A percentile compares a stretch with the other conserved stretches of the same genome.
Conservation (phyloP, 352 stramenopile genomes). For the Phytophthora pluvialis region DNA sequence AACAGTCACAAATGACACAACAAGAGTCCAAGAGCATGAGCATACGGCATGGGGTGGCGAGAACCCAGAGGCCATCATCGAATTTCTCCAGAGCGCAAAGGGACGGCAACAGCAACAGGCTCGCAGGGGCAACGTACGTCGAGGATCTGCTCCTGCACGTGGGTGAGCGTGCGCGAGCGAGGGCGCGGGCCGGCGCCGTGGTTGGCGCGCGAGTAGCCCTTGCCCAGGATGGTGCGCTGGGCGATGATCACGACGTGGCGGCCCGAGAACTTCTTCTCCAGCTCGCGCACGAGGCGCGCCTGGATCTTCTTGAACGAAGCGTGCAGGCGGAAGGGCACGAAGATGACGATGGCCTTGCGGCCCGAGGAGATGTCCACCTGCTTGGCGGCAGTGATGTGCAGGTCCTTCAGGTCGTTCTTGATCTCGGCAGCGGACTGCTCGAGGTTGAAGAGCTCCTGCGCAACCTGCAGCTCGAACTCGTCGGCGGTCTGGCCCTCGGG, state of each 20-base stretch:
- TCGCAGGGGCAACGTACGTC: constrained; percentile 84
- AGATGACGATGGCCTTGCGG: constrained; percentile 99
- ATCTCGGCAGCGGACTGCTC: constrained; percentile 96
- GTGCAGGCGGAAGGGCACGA: constrained; percentile 98
- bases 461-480: constrained; percentile 91
- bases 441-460: constrained; percentile 87
- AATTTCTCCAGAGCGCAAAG: constrained; percentile 46
- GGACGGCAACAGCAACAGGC: constrained; percentile 11
- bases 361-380: constrained; percentile 96
- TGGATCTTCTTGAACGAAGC: constrained; percentile 99
- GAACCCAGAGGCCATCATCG: constrained; percentile 90
- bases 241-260: constrained; percentile 99
- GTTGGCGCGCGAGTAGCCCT: constrained; percentile 95
- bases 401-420: constrained; percentile 97
- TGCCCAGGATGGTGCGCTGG: constrained; percentile 99
- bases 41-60: constrained; percentile 90
- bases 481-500: constrained; percentile 83
- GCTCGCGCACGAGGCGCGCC: constrained; percentile 96
- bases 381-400: constrained; percentile 99
- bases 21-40: constrained; percentile 52
- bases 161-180: constrained; percentile 97
- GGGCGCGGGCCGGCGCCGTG: constrained; percentile 95
- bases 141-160: constrained; percentile 99
- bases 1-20: constrained; percentile 32
- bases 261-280: constrained; percentile 99